Base-by-base conservation (phyloP, 73 alveolate genomes). In the Paramecium tetraurelia region DNA sequence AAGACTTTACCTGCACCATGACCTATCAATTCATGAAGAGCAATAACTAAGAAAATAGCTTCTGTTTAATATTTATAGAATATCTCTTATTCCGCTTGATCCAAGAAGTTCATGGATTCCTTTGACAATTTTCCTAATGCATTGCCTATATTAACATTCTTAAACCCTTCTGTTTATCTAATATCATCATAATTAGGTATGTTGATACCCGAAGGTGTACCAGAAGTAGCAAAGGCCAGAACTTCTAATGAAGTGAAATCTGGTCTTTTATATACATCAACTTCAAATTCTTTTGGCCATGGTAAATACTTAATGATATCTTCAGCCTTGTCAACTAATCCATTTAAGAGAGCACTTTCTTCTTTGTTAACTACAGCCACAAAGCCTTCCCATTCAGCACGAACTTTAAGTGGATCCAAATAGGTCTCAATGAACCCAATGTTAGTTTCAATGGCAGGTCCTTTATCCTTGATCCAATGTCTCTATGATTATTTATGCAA, bases 221-320 rank as follows among this genome's bases (percentile, higher is more conserved):
- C 98, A 36, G 98, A 94, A 27, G 96, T 85, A 2, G 98, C 99
- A 86, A 96, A 96, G 43, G 98, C 95, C 12, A 98, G 71, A 44
- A 97, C 94, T 58, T 97, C 99, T 8, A 98, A 92, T 35, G 98
- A 93, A 50, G 98, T 98, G 93, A 97, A 97, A 63, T 98, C 98
- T 2, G 99, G 98, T 31, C 92, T 92, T 21, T 58, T 53, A 94
- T 94, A 97, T 29, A 71, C 86, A 38, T 95, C 98, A 76, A 96
- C 97, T 88, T 98, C 99, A 85, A 97, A 98, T 59, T 94, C 98
- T 92, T 96, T 95, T 12, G 97, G 97, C 99, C 99, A 98, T 16
- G 99, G 99, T 35, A 98, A 96, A 69, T 94, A 94, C 31, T 71
- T 50, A n/a, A 95, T 59, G 58, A 97, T 87, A 40, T 95, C 93